Percentiles rank a stretch among this genome's conserved stretches.
Conservation (phyloP, 2,329 filamentous ascomycete genomes). For the Neocucurbitaria cava region DNA sequence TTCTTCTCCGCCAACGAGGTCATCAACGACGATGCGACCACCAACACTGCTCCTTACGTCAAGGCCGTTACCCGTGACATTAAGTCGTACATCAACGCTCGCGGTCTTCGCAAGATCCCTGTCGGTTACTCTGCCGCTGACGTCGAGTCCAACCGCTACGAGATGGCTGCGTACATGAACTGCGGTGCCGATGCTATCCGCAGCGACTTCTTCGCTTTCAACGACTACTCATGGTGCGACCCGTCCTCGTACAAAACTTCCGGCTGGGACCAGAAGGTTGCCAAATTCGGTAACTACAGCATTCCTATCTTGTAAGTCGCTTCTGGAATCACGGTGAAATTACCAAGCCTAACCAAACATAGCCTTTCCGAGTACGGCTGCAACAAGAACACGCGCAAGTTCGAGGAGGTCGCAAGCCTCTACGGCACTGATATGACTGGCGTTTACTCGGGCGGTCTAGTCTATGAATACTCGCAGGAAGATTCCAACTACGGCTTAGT, state of each 20-base stretch:
- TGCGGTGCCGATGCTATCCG: conserved; percentile 84
- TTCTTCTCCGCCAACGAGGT: conserved; percentile 85
- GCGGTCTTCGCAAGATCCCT: conserved; percentile 71
- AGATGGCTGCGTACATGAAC: conserved; percentile 93
- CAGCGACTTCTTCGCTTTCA: conserved; percentile 88
- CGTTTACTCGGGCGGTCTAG: conserved; percentile 94
- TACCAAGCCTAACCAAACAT: conserved; percentile 16
- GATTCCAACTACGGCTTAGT: conserved; percentile 77
- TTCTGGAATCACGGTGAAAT: neutral
- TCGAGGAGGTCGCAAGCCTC: conserved; percentile 78
- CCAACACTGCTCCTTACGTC: conserved; percentile 71
- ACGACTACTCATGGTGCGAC: conserved; percentile 88
- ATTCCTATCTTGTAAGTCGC: conserved; percentile 75
- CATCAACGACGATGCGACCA: conserved; percentile 70
- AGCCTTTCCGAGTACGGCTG: conserved; percentile 93
- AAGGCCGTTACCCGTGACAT: conserved; percentile 79
- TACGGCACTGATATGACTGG: conserved; percentile 83
- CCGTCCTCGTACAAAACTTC: conserved; percentile 71
- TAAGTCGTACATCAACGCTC: conserved; percentile 79
- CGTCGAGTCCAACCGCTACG: conserved; percentile 81
- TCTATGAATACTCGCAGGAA: conserved; percentile 88
- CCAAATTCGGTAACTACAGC: conserved; percentile 85
- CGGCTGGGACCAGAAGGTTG: conserved; percentile 87
- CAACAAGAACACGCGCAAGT: conserved; percentile 80
- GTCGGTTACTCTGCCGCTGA: conserved; percentile 87